Base-by-base conservation (phyloP, 192 early-diverging fungal species). In the Chytriomyces sp. region DNA sequence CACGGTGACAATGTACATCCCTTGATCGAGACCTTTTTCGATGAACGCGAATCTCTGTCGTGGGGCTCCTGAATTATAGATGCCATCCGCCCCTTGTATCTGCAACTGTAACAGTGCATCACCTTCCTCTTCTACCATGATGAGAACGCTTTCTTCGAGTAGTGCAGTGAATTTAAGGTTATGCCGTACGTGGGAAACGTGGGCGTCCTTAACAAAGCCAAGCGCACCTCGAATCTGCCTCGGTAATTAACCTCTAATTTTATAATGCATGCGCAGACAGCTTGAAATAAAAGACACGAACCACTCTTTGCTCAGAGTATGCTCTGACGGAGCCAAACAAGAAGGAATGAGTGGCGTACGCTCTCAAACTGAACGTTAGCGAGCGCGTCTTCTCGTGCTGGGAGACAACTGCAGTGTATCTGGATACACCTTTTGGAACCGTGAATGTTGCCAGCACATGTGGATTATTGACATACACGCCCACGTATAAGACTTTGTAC, bases 401-500 rank as follows among this genome's bases (percentile, higher is more conserved):
- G 5, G 92, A 93, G 20, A 94, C 82, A 13, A 97, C 94, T 75
- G 95, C 82, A 0, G 93, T 94, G 78, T 91, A 93, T 43, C 85
- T 69, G 16, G 76, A 84, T 45, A 46, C 16, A 20, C 89, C 88
- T 47, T 82, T 74, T 1, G 90, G 87, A 2, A 89, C 89, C 61
- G 83, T 86, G 72, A 94, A 92, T 16, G 89, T 59, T 61, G 79
- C 67, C 8, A 74, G 43, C 13, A 69, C 67, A 67, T 79, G 72
- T 26, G 62, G 70, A 23, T 88, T 93, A 80, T 97, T 97, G 45
- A 95, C 90, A 80, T 95, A 96, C 43, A 89, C 91, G 48, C 94
- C 94, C 70, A 91, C 86, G 68, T 88, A 78, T 57, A 89, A 80
- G 9, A 92, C 87, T 8, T 84, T 79, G 57, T 74, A 79, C 71